Evolutionary conservation across 495 filamentous ascomycete genomes (phyloP).

Genomic region (Platismatia glauca): DNA sequence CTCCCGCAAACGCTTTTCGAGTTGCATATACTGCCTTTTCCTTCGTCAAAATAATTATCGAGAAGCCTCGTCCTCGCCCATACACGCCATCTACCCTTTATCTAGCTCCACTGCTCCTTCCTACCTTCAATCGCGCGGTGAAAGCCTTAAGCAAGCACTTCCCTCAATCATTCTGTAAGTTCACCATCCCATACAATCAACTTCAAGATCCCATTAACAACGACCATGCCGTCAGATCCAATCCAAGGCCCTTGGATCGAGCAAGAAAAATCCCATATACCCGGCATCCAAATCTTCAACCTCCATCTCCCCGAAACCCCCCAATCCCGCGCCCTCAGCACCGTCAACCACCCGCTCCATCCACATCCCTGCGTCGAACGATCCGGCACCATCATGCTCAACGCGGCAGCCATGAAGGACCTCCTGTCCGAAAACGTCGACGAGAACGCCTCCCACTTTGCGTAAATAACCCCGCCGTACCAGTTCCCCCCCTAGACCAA

Average conservation of each 20-base stretch:
- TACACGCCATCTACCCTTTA: not conserved
- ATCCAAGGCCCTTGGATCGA: not conserved
- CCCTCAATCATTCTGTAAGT: not conserved
- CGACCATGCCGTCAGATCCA: not conserved
- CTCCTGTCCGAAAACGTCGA: conserved; percentile 23
- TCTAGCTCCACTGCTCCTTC: too few relatives aligned
- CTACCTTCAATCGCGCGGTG: not conserved
- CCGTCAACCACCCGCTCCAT: not conserved
- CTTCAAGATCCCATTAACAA: not conserved
- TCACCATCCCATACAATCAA: not conserved
- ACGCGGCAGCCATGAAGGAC: conserved; percentile 14
- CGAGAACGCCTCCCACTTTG: conserved; percentile 18
- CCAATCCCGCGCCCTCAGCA: not conserved
- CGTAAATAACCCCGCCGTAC: conserved; percentile 19
- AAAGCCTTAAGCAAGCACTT: not conserved
- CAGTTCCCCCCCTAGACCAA: not conserved
- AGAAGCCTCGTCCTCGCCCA: not conserved
- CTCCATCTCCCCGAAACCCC: not conserved
- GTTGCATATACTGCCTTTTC: not conserved
- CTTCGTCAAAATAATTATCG: not conserved
- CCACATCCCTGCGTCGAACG: too few relatives aligned
- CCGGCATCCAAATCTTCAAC: not conserved
- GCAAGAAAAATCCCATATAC: not conserved
- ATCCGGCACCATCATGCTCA: conserved; percentile 5
- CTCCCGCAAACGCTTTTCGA: not conserved